A percentile compares a stretch with the other conserved stretches of the same genome.
phyloP scores from a whole-genome alignment of 306 rosid genomes.

The Crataegus laevigata region DNA sequence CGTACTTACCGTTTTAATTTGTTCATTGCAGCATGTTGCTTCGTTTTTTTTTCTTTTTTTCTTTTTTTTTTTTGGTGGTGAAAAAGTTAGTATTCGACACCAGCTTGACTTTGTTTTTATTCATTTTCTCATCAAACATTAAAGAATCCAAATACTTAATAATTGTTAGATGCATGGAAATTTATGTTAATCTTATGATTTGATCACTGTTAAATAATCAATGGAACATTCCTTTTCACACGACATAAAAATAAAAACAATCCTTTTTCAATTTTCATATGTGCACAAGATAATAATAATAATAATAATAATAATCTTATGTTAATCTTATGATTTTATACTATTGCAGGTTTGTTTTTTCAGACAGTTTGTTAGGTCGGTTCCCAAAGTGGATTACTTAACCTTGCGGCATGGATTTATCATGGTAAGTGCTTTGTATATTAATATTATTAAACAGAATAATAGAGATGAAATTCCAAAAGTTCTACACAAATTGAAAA shows the following conservation, averaged over 20 bases:
- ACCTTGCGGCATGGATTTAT: constrained; percentile 89
- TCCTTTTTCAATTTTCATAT: too few species aligned
- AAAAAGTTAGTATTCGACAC: too few species aligned
- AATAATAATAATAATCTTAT: too few species aligned
- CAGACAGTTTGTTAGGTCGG: constrained; percentile 83
- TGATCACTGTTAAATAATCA: neutral
- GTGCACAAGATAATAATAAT: neutral
- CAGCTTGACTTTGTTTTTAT: too few species aligned
- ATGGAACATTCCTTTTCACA: neutral
- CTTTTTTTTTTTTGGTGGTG: too few species aligned
- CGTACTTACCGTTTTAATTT: too few species aligned
- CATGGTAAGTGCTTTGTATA: constrained; percentile 40
- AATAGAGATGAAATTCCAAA: neutral
- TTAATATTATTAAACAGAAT: neutral
- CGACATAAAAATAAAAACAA: neutral
- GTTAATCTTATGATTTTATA: too few species aligned
- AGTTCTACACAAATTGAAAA: neutral
- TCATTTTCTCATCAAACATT: neutral
- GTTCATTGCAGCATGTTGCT: too few species aligned
- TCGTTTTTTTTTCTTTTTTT: too few species aligned
- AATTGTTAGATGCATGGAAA: neutral
- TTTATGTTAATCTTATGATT: neutral
- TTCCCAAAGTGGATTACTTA: constrained; percentile 87
- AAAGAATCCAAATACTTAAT: neutral
- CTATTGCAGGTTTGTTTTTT: constrained; percentile 55